Evolutionary conservation across 169 alveolate species (phyloP).

Genomic region (Neospora caninum): DNA sequence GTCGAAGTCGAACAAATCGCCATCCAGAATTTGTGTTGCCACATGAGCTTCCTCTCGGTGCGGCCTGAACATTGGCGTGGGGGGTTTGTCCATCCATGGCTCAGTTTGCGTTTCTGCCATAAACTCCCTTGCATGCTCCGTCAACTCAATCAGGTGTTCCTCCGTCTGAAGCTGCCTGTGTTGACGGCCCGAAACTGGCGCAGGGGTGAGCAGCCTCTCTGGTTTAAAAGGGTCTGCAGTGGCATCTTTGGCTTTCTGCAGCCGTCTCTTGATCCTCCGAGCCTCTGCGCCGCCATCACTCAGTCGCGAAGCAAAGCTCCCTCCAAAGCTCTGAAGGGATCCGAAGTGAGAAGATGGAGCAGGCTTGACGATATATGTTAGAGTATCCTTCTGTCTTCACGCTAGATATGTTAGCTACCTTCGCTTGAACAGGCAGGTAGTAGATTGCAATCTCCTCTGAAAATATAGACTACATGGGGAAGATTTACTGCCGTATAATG

Average conservation of each 20-base stretch:
- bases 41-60: conserved; percentile 86
- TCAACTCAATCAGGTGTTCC: conserved; percentile 82
- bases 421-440: not conserved
- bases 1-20: conserved; percentile 92
- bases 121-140: conserved; percentile 86
- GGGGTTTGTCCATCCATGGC: conserved; percentile 87
- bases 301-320: not conserved
- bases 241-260: not conserved
- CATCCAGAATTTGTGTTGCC: conserved; percentile 89
- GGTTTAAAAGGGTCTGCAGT: conserved; percentile 31
- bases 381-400: not conserved
- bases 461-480: no score
- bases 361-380: not conserved
- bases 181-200: conserved; percentile 82
- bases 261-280: not conserved
- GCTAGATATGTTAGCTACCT: not conserved
- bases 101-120: conserved; percentile 90
- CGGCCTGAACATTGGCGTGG: conserved; percentile 87
- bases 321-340: not conserved
- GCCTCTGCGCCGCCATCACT: not conserved
- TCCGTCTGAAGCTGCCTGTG: conserved; percentile 86
- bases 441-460: not conserved
- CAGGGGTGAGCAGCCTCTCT: conserved; percentile 77
- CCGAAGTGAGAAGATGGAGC: not conserved
- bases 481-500: no score